phyloP scores from a whole-genome alignment of 202 grass and related monocot genomes.

The Dendrocalamus latiflorus region DNA sequence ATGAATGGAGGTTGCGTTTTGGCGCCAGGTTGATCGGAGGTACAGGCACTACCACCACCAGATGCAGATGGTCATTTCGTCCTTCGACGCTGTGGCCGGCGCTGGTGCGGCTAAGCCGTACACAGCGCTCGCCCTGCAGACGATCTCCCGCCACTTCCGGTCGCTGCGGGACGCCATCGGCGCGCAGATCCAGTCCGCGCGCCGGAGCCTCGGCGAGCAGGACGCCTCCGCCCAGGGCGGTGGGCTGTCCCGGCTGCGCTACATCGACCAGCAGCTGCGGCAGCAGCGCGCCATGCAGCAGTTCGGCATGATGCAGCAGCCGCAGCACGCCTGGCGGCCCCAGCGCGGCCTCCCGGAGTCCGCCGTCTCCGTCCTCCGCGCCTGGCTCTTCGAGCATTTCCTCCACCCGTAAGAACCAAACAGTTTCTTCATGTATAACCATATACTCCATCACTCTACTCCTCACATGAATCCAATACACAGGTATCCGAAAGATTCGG shows the following conservation, averaged over 20 bases:
- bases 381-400: constrained; percentile 99
- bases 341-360: constrained; percentile 92
- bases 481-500: constrained; percentile 96
- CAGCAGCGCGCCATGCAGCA: constrained; percentile 95
- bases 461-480: constrained; percentile 10
- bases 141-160: constrained; percentile 88
- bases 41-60: constrained; percentile 87
- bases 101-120: constrained; percentile 67
- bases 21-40: constrained; percentile 62
- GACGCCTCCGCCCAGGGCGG: constrained; percentile 43
- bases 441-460: not conserved
- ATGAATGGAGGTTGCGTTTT: not conserved
- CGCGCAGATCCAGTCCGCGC: constrained; percentile 56
- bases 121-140: constrained; percentile 87
- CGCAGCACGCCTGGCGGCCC: constrained; percentile 74
- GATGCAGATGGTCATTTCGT: constrained; percentile 77
- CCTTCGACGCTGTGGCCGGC: constrained; percentile 67
- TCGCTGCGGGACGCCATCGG: constrained; percentile 81
- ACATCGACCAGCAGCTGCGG: constrained; percentile 93
- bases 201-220: constrained; percentile 71
- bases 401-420: constrained; percentile 75
- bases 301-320: constrained; percentile 99
- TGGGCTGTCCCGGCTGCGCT: constrained; percentile 72
- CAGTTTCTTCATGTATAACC: not conserved
- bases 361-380: constrained; percentile 90